Base-by-base conservation (phyloP, 768 basidiomycete genomes). In the Trametes cingulata region DNA sequence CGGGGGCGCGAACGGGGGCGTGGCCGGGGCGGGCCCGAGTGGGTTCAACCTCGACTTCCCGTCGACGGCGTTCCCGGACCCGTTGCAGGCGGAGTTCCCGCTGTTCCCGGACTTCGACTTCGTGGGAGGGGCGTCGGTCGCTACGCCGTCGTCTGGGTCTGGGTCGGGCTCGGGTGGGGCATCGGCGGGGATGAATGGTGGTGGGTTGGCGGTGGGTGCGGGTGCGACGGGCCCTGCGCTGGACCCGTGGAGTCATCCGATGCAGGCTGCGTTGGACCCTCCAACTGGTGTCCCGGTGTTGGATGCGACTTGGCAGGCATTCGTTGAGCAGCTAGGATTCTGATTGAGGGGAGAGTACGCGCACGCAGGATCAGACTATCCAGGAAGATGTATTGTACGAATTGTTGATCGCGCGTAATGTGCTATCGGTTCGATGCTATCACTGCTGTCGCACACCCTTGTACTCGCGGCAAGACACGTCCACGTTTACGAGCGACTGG, bases 271-370 rank as follows among this genome's bases (percentile, higher is more conserved):
- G 39, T 25, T 58, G 19, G 52, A 49, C 27, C 57, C 52, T 37
- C 49, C 61, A 17, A 47, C 61, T 33, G 61, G 52, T 14, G 66
- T 76, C 14, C 76, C 77, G 1, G 75, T 77, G 29, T 64, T 88
- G 54, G 85, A 89, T 67, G 73, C 85, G 17, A 80, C 84, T 0
- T 90, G 87, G 86, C 82, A 84, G 68, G 81, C 77, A 61, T 85
- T 90, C 43, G 82, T 86, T 43, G 85, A 88, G 68, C 87, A 89
- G 64, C 75, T 90, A 43, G 87, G 87, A 2, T 80, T 80, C 60
- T 78, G 8, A 19, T 29, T n/a, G n/a, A n/a, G 37, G 5, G 55
- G 39, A 19, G 46, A 22, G 6, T 83, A 17, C n/a, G 25, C 36
- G 24, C 5, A n/a, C 36, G 24, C 5, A n/a, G 39, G n/a, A 14